Evolutionary conservation across 352 stramenopile genomes (phyloP).

Genomic region (Phytopythium montanum): DNA sequence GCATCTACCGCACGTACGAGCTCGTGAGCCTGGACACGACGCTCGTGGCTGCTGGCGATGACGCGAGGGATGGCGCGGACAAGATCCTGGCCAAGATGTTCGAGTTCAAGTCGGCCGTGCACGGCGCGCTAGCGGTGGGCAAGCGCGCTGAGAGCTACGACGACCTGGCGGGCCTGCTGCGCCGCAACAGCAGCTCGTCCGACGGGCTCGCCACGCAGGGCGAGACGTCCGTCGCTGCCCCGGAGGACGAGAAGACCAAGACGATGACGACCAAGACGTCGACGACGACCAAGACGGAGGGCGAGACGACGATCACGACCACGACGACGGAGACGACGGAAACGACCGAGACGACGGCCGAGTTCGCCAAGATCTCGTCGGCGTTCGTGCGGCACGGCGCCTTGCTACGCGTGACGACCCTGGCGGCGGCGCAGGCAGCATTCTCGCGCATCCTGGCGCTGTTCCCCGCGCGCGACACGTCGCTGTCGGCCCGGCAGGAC

Average conservation of each 20-base stretch:
- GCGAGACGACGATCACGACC: slow-evolving; percentile 34
- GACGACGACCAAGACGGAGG: slow-evolving; percentile 27
- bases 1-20: slow-evolving; percentile 85
- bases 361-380: slow-evolving; percentile 75
- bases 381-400: slow-evolving; percentile 73
- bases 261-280: slow-evolving; percentile 9
- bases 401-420: slow-evolving; percentile 84
- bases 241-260: slow-evolving; percentile 1
- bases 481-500: slow-evolving; percentile 60
- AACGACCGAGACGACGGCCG: slow-evolving; percentile 29
- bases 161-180: slow-evolving; percentile 67
- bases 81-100: slow-evolving; percentile 85
- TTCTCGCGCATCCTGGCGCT: slow-evolving; percentile 67
- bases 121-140: slow-evolving; percentile 73
- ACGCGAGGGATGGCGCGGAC: background rate
- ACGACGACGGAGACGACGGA: slow-evolving; percentile 6
- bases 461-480: slow-evolving; percentile 68
- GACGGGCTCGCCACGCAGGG: slow-evolving; percentile 23
- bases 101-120: slow-evolving; percentile 79
- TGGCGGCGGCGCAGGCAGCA: slow-evolving; percentile 73
- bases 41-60: slow-evolving; percentile 19
- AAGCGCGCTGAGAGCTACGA: slow-evolving; percentile 82
- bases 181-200: slow-evolving; percentile 53
- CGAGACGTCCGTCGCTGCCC: slow-evolving; percentile 11
- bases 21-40: slow-evolving; percentile 85